Evolutionary conservation across 352 stramenopile genomes (phyloP).

Genomic region (Pythium phragmiticola): DNA sequence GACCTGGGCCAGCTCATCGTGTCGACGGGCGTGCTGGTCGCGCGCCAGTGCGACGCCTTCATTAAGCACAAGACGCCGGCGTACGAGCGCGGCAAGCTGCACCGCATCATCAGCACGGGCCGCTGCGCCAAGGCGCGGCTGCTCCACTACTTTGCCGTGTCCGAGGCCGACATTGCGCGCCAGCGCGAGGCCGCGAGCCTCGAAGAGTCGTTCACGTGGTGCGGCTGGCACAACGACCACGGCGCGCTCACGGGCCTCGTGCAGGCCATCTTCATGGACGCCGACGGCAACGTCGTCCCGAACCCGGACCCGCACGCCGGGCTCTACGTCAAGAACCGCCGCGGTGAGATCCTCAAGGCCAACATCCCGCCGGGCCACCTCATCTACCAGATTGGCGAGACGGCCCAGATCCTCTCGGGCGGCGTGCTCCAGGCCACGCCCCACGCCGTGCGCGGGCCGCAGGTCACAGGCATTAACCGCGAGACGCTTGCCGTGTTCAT

Average conservation of each 20-base stretch:
- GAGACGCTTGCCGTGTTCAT: constrained; percentile 98
- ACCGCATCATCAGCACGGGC: constrained; percentile 85
- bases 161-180: constrained; percentile 48
- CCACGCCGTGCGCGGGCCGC: constrained; percentile 86
- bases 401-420: constrained; percentile 94
- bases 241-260: constrained; percentile 94
- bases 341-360: constrained; percentile 87
- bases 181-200: constrained; percentile 44
- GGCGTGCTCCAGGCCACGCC: constrained; percentile 91
- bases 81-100: constrained; percentile 86
- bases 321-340: constrained; percentile 94
- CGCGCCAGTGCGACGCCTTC: constrained; percentile 91
- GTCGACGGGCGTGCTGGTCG: constrained; percentile 89
- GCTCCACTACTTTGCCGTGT: constrained; percentile 95
- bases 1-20: constrained; percentile 90
- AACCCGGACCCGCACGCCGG: constrained; percentile 84
- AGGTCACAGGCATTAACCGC: constrained; percentile 76
- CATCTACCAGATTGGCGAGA: constrained; percentile 95
- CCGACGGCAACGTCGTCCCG: constrained; percentile 48
- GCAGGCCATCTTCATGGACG: constrained; percentile 90
- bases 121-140: constrained; percentile 93
- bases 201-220: constrained; percentile 93
- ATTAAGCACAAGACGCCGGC: constrained; percentile 63
- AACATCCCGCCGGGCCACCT: constrained; percentile 85
- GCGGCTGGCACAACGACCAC: constrained; percentile 97